phyloP scores from a whole-genome alignment of 2,329 filamentous ascomycete genomes.

The Elsinoe fawcettii region DNA sequence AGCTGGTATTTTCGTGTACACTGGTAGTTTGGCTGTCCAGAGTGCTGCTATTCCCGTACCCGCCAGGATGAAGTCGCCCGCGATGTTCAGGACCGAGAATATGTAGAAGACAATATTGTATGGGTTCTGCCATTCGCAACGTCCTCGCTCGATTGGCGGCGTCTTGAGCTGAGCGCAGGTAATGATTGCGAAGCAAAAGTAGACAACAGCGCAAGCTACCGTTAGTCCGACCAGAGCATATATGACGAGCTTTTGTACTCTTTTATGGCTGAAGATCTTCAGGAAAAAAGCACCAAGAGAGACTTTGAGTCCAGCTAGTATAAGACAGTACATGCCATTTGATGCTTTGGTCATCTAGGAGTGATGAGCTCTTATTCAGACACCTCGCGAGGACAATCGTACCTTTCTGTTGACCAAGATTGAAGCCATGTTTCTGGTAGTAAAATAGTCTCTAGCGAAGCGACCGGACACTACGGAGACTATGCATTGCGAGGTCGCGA shows the following conservation, averaged over 20 bases:
- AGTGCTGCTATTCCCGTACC: too few species aligned
- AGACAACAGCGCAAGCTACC: neutral
- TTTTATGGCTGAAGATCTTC: constrained; percentile 8
- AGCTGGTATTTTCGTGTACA: too few species aligned
- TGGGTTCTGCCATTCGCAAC: too few species aligned
- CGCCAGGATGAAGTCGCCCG: too few species aligned
- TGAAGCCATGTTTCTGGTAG: neutral
- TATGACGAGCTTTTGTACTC: neutral
- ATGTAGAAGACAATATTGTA: too few species aligned
- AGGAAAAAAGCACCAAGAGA: constrained; percentile 8
- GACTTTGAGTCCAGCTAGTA: neutral
- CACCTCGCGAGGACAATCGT: neutral
- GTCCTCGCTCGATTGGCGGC: too few species aligned
- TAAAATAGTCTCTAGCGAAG: neutral
- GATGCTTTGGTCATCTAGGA: neutral
- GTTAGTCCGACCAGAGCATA: neutral
- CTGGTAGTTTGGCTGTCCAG: too few species aligned
- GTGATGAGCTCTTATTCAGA: neutral
- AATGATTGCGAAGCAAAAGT: neutral
- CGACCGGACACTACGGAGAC: neutral
- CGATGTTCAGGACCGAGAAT: too few species aligned
- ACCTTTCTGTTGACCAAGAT: neutral
- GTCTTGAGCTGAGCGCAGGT: neutral
- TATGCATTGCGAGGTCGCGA: neutral
- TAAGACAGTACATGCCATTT: neutral